Evolutionary conservation across 2,329 filamentous ascomycete species (phyloP).

Genomic region (Penicillium sp.): DNA sequence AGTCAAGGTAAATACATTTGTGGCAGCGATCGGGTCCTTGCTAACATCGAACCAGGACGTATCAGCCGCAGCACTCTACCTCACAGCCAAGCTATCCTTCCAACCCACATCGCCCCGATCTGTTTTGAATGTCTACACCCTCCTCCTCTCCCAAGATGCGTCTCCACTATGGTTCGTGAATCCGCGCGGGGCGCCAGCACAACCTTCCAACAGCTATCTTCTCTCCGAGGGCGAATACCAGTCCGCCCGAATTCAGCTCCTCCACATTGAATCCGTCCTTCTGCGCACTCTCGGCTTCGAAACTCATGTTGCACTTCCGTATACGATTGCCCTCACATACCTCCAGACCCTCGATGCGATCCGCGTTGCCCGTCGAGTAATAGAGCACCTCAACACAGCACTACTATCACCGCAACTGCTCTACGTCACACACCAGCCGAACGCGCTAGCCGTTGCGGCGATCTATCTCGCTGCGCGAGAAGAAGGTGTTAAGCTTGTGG

Average conservation of each 20-base stretch:
- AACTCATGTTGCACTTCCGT: conserved; percentile 76
- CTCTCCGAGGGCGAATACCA: conserved; percentile 69
- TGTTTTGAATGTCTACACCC: conserved; percentile 76
- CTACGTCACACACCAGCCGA: conserved; percentile 87
- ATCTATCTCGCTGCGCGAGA: conserved; percentile 87
- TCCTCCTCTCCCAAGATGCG: conserved; percentile 59
- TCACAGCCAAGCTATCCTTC: conserved; percentile 75
- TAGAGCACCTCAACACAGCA: conserved; percentile 79
- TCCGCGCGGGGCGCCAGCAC: conserved; percentile 22
- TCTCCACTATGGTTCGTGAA: conserved; percentile 49
- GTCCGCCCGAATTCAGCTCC: conserved; percentile 56
- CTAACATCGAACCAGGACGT: conserved; percentile 54
- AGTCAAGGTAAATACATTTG: conserved; percentile 33
- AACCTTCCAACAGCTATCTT: conserved; percentile 54
- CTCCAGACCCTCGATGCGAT: conserved; percentile 78
- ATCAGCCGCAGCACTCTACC: conserved; percentile 74
- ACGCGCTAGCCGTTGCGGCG: conserved; percentile 75
- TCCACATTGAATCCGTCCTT: conserved; percentile 70
- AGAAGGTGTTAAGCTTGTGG: conserved; percentile 68
- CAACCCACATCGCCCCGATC: conserved; percentile 70
- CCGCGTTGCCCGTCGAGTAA: conserved; percentile 56
- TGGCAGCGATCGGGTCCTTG: background rate
- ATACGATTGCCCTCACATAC: conserved; percentile 83
- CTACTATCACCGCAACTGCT: conserved; percentile 81
- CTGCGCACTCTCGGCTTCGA: conserved; percentile 73